Base-by-base conservation (phyloP, 441 rosid species). In the Lepidium campestre region DNA sequence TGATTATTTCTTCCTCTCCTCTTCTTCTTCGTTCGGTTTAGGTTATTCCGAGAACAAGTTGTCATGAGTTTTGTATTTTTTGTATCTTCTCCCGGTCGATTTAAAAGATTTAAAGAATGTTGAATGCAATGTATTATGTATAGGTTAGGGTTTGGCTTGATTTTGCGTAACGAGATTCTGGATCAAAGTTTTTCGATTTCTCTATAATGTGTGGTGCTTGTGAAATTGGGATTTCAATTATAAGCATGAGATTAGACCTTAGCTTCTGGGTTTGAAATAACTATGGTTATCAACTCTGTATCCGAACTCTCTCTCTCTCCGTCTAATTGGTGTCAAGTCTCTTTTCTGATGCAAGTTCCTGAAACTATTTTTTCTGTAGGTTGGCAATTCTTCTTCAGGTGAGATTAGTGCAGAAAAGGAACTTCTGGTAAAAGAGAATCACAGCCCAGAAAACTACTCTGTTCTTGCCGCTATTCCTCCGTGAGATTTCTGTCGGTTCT, bases 401-500 rank as follows among this genome's bases (percentile, higher is more conserved):
- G 96, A 80, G 88, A 89, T 86, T 47, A 79, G 57, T 45, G 52
- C 66, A 25, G 80, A 69, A 10, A 83, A 82, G 47, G 89, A 89
- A 73, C 97, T 89, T 73, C 85, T 93, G 71, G 69, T 87, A 50
- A 76, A 77, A 60, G 86, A 85, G 48, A 73, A 3, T 29, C 71
- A 49, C 58, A 55, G 57, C 75, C 72, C 86, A 31, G 89, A 93
- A 67, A 78, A 61, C 71, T 91, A 86, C 78, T 84, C 96, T 58
- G 70, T 81, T 74, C 54, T 57, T 54, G 80, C 96, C 29, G 87
- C 96, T 0, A 59, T 87, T 46, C 83, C 86, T 35, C 95, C 97
- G 97, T 93, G 76, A 82, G 88, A 13, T 71, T 52, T 53, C 40
- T 73, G 40, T 54, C 63, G 5, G 39, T 62, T 63, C 37, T 34